phyloP scores from a whole-genome alignment of 2,329 filamentous ascomycete genomes.

The Periconia macrospinosa region DNA sequence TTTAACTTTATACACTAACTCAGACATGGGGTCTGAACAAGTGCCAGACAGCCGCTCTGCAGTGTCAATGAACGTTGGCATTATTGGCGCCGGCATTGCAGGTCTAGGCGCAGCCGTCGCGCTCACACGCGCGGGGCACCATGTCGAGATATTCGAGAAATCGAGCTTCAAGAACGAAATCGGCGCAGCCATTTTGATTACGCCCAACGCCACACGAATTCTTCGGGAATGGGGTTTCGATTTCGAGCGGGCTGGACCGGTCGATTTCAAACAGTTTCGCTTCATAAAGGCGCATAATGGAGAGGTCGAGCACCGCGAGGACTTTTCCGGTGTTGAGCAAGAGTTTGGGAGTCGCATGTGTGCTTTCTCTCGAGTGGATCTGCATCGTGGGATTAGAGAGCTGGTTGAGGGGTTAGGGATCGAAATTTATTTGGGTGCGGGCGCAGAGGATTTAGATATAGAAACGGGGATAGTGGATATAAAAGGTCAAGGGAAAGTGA shows the following conservation, averaged over 20 bases:
- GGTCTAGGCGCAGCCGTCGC: conserved; percentile 24
- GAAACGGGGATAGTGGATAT: conserved; percentile 19
- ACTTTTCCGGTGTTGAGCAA: conserved; percentile 9
- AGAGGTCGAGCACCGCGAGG: neutral
- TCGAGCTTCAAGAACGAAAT: conserved; percentile 43
- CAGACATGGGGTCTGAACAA: neutral
- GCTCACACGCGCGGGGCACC: conserved; percentile 20
- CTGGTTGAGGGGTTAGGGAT: conserved; percentile 9
- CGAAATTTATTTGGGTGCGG: conserved; percentile 7
- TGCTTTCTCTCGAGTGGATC: conserved; percentile 16
- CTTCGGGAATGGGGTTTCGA: conserved; percentile 42
- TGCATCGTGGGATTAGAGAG: conserved; percentile 14
- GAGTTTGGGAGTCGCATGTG: conserved; percentile 13
- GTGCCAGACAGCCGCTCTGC: neutral
- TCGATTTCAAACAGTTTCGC: conserved; percentile 13
- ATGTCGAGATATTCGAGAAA: conserved; percentile 25
- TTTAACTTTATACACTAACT: neutral
- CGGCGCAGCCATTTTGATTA: conserved; percentile 47
- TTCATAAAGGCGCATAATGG: conserved; percentile 7
- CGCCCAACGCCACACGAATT: conserved; percentile 43
- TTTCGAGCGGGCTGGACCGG: conserved; percentile 14
- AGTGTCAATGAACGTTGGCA: conserved; percentile 11
- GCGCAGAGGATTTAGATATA: conserved; percentile 30
- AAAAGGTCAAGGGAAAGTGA: conserved; percentile 8
- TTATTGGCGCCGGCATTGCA: conserved; percentile 25